Percentiles rank a stretch among this genome's conserved stretches.
phyloP scores from a whole-genome alignment of 2,329 filamentous ascomycete species.

The Arachnopeziza araneosa region DNA sequence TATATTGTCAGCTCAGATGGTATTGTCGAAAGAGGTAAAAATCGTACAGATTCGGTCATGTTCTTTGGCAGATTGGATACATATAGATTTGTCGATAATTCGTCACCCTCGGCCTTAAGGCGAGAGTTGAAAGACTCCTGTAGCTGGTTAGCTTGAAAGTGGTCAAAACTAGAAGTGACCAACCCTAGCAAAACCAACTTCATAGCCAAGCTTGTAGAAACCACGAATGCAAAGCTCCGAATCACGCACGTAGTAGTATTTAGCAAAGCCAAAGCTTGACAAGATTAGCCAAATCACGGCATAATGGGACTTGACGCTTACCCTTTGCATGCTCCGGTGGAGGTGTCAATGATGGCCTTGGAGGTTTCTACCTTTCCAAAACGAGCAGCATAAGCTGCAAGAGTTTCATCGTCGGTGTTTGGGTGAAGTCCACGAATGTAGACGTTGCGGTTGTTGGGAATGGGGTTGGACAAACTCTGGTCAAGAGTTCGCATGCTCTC shows the following conservation, averaged over 20 bases:
- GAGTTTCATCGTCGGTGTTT: conserved; percentile 87
- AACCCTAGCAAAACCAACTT: conserved; percentile 94
- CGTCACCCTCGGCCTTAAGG: conserved; percentile 92
- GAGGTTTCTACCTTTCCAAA: conserved; percentile 95
- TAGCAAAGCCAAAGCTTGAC: conserved; percentile 89
- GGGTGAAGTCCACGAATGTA: conserved; percentile 96
- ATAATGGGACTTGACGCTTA: conserved; percentile 37
- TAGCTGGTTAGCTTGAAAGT: conserved; percentile 20
- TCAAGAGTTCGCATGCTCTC: conserved; percentile 87
- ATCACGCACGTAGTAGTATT: conserved; percentile 80
- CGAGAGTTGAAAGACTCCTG: conserved; percentile 98
- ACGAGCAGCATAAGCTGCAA: conserved; percentile 74
- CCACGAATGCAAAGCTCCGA: conserved; percentile 95
- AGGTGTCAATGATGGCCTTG: conserved; percentile 96
- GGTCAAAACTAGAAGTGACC: conserved; percentile 27
- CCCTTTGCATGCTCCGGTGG: conserved; percentile 95
- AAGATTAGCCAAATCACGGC: not conserved
- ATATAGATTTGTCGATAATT: conserved; percentile 88
- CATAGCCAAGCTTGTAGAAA: conserved; percentile 90
- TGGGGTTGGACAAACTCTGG: conserved; percentile 90
- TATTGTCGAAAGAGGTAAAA: not conserved
- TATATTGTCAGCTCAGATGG: conserved; percentile 19
- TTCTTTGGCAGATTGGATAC: conserved; percentile 93
- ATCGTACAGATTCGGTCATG: conserved; percentile 79
- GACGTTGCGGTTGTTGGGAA: conserved; percentile 88